A percentile compares a stretch with the other conserved stretches of the same genome.
Evolutionary conservation across 257 asterid species (phyloP).

Genomic region (Nicotiana benthamiana): DNA sequence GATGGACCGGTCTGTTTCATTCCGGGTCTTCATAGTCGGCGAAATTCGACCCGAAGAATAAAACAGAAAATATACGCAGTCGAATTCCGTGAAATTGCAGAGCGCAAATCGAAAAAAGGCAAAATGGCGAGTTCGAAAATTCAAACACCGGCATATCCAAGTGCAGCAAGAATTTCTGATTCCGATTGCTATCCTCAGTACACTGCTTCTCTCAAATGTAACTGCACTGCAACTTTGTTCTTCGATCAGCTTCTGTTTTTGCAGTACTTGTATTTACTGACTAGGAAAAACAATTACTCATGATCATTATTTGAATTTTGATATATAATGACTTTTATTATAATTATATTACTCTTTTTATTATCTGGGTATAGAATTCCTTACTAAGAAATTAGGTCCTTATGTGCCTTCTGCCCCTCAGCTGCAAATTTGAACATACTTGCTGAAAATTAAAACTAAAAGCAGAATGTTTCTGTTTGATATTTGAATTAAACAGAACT

Average conservation of each 20-base stretch:
- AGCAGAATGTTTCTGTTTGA: not conserved
- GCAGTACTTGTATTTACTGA: not conserved
- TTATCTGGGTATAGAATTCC: not conserved
- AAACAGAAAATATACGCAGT: not conserved
- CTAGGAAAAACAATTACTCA: not conserved
- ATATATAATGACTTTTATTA: not conserved
- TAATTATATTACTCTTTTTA: not conserved
- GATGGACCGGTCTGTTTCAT: not conserved
- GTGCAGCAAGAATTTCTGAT: slow-evolving; percentile 70
- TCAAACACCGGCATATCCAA: slow-evolving; percentile 52
- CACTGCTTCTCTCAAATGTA: slow-evolving; percentile 91
- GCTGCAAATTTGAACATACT: not conserved
- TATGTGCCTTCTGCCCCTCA: not conserved
- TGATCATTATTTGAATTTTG: not conserved
- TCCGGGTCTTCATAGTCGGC: not conserved
- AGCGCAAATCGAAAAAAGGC: slow-evolving; percentile 7
- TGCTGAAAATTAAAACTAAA: not conserved
- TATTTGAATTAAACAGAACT: not conserved
- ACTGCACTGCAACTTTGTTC: not conserved
- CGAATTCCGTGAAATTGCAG: not conserved
- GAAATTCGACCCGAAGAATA: not conserved
- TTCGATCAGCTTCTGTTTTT: not conserved
- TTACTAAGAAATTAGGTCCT: not conserved
- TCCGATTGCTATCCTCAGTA: slow-evolving; percentile 74
- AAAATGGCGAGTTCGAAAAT: slow-evolving; percentile 48